Conservation (phyloP, 2,329 filamentous ascomycete genomes). For the Stachybotrys chlorohalonatus region DNA sequence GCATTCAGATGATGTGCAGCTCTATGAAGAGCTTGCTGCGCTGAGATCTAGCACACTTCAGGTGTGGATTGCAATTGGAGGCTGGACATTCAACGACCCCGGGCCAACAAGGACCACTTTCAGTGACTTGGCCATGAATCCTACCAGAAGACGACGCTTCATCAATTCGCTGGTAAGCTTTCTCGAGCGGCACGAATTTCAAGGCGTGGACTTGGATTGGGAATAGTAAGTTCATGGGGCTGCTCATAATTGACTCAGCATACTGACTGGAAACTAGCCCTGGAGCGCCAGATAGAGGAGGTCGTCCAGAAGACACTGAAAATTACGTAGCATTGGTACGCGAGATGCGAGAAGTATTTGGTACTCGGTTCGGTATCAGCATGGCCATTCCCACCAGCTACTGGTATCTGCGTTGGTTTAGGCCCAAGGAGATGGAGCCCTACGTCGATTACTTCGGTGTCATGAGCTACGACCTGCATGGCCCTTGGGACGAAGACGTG, state of each 20-base stretch:
- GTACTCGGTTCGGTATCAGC: background rate
- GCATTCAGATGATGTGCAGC: background rate
- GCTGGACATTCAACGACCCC: slow-evolving; percentile 29
- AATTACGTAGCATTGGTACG: slow-evolving; percentile 18
- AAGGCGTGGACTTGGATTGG: slow-evolving; percentile 37
- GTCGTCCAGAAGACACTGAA: slow-evolving; percentile 20
- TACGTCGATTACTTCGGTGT: slow-evolving; percentile 24
- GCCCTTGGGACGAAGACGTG: slow-evolving; percentile 17
- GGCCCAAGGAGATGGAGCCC: slow-evolving; percentile 1
- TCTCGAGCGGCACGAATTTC: slow-evolving; percentile 11
- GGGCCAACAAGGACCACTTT: slow-evolving; percentile 17
- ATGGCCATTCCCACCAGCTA: slow-evolving; percentile 11
- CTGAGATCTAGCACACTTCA: slow-evolving; percentile 21
- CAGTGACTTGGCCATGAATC: slow-evolving; percentile 12
- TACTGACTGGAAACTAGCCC: slow-evolving; percentile 11
- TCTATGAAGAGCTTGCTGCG: slow-evolving; percentile 3
- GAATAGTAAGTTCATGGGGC: slow-evolving; percentile 19
- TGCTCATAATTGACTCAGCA: background rate
- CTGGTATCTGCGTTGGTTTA: slow-evolving; percentile 6
- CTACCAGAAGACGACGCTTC: slow-evolving; percentile 21
- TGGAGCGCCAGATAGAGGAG: slow-evolving; percentile 21
- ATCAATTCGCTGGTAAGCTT: slow-evolving; percentile 20
- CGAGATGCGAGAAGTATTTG: background rate
- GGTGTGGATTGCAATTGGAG: slow-evolving; percentile 30
- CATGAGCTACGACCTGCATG: slow-evolving; percentile 32